A percentile compares a stretch with the other conserved stretches of the same genome.
phyloP scores from a whole-genome alignment of 2,329 filamentous ascomycete genomes.

The Zelopaecilomyces penicillatus region DNA sequence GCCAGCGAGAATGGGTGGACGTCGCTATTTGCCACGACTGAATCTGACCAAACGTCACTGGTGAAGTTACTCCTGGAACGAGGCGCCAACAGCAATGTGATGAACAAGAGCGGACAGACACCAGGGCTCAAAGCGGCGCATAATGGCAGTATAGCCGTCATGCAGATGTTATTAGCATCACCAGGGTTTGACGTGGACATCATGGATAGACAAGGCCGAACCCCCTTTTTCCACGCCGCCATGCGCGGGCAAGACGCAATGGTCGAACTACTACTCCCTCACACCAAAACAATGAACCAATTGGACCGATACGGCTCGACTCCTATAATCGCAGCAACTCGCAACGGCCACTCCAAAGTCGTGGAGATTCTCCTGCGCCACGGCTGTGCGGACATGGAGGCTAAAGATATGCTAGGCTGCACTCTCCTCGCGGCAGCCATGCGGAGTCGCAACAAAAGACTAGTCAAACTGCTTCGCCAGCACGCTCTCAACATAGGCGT shows the following conservation, averaged over 20 bases:
- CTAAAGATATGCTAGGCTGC: slow-evolving; percentile 3
- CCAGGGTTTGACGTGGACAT: slow-evolving; percentile 2
- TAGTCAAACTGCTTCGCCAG: slow-evolving; percentile 2
- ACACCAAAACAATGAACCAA: background rate
- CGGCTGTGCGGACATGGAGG: slow-evolving; percentile 1
- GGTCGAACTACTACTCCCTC: slow-evolving; percentile 1
- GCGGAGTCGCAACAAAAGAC: background rate
- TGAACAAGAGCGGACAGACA: slow-evolving; percentile 1
- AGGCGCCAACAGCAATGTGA: slow-evolving; percentile 3
- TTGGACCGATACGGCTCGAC: slow-evolving; percentile 7
- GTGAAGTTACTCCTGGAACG: slow-evolving; percentile 5
- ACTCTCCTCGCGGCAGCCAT: slow-evolving; percentile 4
- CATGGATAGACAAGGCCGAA: slow-evolving; percentile 4
- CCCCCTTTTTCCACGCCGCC: slow-evolving; percentile 8
- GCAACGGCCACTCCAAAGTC: slow-evolving; percentile 5
- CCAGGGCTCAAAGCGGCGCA: slow-evolving; percentile 5
- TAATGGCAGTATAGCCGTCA: background rate
- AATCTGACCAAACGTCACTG: slow-evolving; percentile 1
- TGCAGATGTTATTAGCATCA: slow-evolving; percentile 1
- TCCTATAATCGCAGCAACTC: slow-evolving; percentile 5
- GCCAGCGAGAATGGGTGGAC: slow-evolving; percentile 4
- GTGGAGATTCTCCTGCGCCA: slow-evolving; percentile 2
- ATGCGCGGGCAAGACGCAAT: slow-evolving; percentile 6
- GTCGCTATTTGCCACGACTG: slow-evolving; percentile 4
- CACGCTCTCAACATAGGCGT: background rate